Conservation (phyloP, 1,284 basidiomycete species). For the Rhodotorula glutinis region DNA sequence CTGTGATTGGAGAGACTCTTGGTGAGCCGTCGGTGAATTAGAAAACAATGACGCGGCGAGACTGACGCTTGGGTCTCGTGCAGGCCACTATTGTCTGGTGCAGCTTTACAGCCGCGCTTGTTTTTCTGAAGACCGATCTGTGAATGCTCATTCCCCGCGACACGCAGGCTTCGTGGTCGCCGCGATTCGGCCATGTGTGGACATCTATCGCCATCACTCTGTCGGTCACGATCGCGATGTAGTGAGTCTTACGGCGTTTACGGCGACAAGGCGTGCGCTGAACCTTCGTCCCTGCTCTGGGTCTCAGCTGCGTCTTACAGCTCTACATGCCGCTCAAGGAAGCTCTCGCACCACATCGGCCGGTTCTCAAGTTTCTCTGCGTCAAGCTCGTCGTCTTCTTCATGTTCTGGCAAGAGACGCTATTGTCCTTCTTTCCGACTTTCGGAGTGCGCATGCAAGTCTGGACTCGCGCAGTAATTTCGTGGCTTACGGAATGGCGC, state of each 20-base stretch:
- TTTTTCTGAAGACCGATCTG: too few relatives aligned
- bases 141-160: too few relatives aligned
- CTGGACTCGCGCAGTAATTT: too few relatives aligned
- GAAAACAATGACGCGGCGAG: not conserved
- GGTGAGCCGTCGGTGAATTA: not conserved
- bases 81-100: constrained; percentile 53
- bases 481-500: constrained; percentile 51
- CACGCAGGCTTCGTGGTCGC: constrained; percentile 58
- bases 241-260: constrained; percentile 54
- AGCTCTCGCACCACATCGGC: constrained; percentile 60
- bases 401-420: constrained; percentile 5
- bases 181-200: constrained; percentile 67
- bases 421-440: constrained; percentile 51
- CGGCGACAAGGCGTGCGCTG: not conserved
- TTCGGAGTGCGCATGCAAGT: not conserved
- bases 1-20: constrained; percentile 62
- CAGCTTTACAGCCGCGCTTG: too few relatives aligned
- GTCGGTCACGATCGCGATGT: constrained; percentile 76
- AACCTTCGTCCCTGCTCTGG: not conserved
- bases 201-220: constrained; percentile 60
- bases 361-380: constrained; percentile 56
- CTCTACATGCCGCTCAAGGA: constrained; percentile 62
- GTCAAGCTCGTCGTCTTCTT: constrained; percentile 58
- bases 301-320: constrained; percentile 55
- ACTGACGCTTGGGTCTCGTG: too few relatives aligned